phyloP scores from a whole-genome alignment of 371 early-diverging fungal genomes.

The Choanephora cucurbitarum region DNA sequence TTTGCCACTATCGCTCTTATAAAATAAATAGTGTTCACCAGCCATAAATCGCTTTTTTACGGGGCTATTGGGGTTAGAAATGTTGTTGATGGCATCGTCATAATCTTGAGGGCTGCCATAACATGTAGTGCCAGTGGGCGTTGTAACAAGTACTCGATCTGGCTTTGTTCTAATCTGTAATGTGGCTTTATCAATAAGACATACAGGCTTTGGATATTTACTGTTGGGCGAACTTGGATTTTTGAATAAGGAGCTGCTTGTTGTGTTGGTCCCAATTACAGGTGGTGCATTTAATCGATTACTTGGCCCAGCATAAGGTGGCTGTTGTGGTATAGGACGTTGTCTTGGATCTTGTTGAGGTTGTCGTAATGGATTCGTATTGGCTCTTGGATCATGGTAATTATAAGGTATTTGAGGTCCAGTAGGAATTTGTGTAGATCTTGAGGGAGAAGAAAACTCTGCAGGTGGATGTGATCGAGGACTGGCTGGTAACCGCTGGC shows the following conservation, averaged over 20 bases:
- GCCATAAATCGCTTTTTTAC: conserved; percentile 8
- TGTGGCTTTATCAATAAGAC: conserved; percentile 7
- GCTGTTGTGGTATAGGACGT: not conserved
- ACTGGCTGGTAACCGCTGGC: not conserved
- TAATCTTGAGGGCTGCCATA: conserved; percentile 26
- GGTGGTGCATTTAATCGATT: not conserved
- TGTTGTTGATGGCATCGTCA: conserved; percentile 19
- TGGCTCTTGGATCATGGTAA: not conserved
- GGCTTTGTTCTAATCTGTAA: conserved; percentile 14
- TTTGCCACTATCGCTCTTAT: conserved; percentile 5
- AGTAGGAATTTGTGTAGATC: not conserved
- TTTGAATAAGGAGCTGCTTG: not conserved
- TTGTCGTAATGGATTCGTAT: not conserved
- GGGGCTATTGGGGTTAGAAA: not conserved
- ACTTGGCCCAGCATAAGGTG: not conserved
- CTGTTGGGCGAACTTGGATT: not conserved
- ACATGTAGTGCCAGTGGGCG: not conserved
- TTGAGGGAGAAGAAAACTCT: not conserved
- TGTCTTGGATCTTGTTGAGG: not conserved
- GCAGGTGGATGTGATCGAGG: not conserved
- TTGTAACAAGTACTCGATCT: conserved; percentile 15
- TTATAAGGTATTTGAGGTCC: not conserved
- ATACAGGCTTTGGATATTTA: not conserved
- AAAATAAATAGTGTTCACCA: conserved; percentile 12
- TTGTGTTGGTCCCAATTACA: not conserved